These are phyloP conservation scores for Ustilago tritici DNA, from an alignment of 1,284 basidiomycete genomes.

Conservation along the genomic window DNA sequence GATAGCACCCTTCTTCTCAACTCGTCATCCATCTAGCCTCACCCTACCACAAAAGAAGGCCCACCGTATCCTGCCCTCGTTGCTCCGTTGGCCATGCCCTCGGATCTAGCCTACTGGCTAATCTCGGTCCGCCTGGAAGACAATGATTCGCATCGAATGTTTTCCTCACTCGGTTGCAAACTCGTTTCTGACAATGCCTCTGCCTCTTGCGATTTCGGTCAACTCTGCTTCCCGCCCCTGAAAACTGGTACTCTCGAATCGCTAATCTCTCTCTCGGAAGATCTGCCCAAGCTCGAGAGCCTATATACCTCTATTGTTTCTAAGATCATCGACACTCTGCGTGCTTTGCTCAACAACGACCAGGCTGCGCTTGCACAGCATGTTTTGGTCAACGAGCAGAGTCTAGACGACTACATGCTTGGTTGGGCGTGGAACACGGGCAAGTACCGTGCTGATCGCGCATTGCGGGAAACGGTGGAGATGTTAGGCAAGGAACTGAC, in stretches of 20 bases:
- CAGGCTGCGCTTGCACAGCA: constrained; percentile 84
- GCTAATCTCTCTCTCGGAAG: constrained; percentile 89
- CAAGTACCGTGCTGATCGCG: constrained; percentile 83
- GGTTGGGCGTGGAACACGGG: constrained; percentile 82
- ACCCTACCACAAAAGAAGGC: too few species aligned
- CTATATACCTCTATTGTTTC: constrained; percentile 87
- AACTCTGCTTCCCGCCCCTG: constrained; percentile 58
- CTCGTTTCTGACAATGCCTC: constrained; percentile 68
- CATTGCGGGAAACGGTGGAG: constrained; percentile 84
- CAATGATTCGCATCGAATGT: constrained; percentile 72
- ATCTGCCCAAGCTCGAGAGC: constrained; percentile 90
- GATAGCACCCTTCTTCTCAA: neutral
- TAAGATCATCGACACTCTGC: constrained; percentile 93
- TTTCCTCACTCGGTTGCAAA: constrained; percentile 70
- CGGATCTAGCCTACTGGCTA: constrained; percentile 73
- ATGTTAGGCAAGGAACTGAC: constrained; percentile 77
- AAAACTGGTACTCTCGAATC: constrained; percentile 92
- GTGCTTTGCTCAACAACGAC: constrained; percentile 90
- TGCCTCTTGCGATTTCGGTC: constrained; percentile 58
- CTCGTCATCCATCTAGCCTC: neutral
- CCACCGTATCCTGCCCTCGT: too few species aligned
- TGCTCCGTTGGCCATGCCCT: constrained; percentile 70
- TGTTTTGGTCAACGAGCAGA: constrained; percentile 83
- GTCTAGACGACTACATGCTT: constrained; percentile 83
- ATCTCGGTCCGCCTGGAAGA: constrained; percentile 73